phyloP scores from a whole-genome alignment of 495 filamentous ascomycete species.

The Rhizodiscina lignyota region DNA sequence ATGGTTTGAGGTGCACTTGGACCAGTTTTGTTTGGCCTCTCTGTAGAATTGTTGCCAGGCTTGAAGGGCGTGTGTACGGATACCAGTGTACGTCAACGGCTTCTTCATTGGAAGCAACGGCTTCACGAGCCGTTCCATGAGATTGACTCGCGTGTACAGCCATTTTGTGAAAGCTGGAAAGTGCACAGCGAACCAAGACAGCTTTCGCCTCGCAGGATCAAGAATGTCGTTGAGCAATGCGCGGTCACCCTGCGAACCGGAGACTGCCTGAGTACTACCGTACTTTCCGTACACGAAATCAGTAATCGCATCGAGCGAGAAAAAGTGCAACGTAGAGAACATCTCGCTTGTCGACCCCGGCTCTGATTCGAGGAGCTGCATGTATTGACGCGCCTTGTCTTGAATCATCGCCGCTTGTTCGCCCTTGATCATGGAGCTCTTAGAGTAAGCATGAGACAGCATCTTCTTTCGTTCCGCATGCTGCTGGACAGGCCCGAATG shows the following conservation, averaged over 20 bases:
- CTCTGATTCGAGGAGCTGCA: conserved; percentile 16
- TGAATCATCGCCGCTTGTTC: conserved; percentile 12
- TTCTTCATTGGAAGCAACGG: conserved; percentile 19
- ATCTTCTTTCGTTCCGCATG: conserved; percentile 27
- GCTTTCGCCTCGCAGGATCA: conserved; percentile 15
- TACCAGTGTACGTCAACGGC: conserved; percentile 22
- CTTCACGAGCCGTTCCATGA: conserved; percentile 10
- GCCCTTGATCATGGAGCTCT: conserved; percentile 16
- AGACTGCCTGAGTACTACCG: conserved; percentile 14
- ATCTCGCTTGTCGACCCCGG: conserved; percentile 13
- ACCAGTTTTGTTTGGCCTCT: too few relatives aligned
- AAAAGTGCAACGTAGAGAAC: conserved; percentile 25
- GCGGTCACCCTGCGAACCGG: conserved; percentile 10
- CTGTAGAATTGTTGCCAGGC: conserved; percentile 9
- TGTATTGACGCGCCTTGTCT: conserved; percentile 16
- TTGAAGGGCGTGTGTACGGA: conserved; percentile 17
- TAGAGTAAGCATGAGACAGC: conserved; percentile 23
- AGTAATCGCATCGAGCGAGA: conserved; percentile 26
- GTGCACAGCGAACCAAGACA: conserved; percentile 23
- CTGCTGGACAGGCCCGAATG: conserved; percentile 14
- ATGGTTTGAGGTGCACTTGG: too few relatives aligned
- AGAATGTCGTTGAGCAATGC: conserved; percentile 20
- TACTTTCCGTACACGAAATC: conserved; percentile 18
- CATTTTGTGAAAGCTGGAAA: conserved; percentile 19
- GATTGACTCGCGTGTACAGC: conserved; percentile 18